Percentiles rank a stretch among this genome's conserved stretches.
These are phyloP conservation scores for Kwoniella dendrophila DNA, from an alignment of 768 basidiomycete species.

Conservation along the genomic window DNA sequence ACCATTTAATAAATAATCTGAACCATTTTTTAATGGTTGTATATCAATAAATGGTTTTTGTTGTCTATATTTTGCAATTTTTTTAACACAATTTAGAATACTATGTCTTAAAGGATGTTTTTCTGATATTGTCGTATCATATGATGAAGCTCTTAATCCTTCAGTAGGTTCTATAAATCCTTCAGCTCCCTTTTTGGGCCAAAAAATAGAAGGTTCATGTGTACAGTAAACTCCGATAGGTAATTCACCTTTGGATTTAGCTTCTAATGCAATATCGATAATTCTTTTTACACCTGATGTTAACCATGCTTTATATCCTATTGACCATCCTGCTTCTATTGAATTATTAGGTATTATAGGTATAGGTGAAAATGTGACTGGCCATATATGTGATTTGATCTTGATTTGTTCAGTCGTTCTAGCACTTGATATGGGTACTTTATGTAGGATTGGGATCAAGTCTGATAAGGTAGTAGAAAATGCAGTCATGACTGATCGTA, in stretches of 20 bases:
- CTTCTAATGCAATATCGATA: slow-evolving; percentile 61
- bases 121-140: slow-evolving; percentile 71
- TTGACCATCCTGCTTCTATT: slow-evolving; percentile 71
- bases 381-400: slow-evolving; percentile 77
- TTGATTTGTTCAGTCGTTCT: slow-evolving; percentile 67
- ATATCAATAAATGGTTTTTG: slow-evolving; percentile 49
- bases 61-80: slow-evolving; percentile 52
- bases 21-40: slow-evolving; percentile 62
- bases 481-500: slow-evolving; percentile 24
- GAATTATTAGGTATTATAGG: slow-evolving; percentile 61
- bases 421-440: slow-evolving; percentile 70
- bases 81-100: slow-evolving; percentile 64
- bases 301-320: slow-evolving; percentile 73
- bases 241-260: slow-evolving; percentile 66
- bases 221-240: slow-evolving; percentile 77
- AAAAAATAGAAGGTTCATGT: slow-evolving; percentile 33
- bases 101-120: slow-evolving; percentile 84
- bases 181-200: slow-evolving; percentile 40
- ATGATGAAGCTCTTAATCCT: slow-evolving; percentile 58
- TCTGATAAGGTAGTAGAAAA: slow-evolving; percentile 26
- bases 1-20: slow-evolving; percentile 85
- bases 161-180: slow-evolving; percentile 55
- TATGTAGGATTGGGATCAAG: slow-evolving; percentile 22
- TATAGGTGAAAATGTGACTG: no score
- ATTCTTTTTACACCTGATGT: slow-evolving; percentile 66